Conservation (phyloP, 2,329 filamentous ascomycete genomes). For the Colletotrichum liriopes region DNA sequence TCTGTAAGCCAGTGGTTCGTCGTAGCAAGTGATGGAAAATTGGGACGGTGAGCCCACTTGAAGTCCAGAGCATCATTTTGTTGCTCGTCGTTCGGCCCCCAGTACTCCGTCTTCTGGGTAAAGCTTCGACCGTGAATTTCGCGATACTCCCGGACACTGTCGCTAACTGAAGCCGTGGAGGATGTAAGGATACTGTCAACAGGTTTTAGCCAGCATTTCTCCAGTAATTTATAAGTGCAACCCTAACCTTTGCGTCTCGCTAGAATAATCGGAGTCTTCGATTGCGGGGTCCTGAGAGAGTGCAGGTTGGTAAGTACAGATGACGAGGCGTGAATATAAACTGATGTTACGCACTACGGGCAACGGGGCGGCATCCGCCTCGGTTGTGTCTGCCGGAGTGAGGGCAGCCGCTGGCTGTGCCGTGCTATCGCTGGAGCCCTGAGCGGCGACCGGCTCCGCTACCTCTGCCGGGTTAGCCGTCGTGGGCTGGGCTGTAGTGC, state of each 20-base stretch:
- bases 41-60: neutral
- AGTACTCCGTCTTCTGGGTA: conserved; percentile 48
- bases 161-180: conserved; percentile 51
- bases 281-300: neutral
- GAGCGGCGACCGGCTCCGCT: neutral
- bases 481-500: neutral
- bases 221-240: neutral
- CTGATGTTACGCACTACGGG: neutral
- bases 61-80: conserved; percentile 44
- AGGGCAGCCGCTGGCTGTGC: neutral
- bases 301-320: neutral
- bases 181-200: neutral
- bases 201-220: neutral
- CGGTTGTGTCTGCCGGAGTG: neutral
- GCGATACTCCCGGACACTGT: conserved; percentile 53
- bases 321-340: fast-evolving
- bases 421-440: neutral
- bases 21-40: no score
- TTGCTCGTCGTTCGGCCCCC: conserved; percentile 44
- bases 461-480: neutral
- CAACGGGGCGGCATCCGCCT: neutral
- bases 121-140: conserved; percentile 52
- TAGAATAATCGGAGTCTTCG: neutral
- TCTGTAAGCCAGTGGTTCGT: neutral
- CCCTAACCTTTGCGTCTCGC: neutral